A percentile compares a stretch with the other conserved stretches of the same genome.
Conservation (phyloP, 257 asterid species). For the Forsythia suspensa region DNA sequence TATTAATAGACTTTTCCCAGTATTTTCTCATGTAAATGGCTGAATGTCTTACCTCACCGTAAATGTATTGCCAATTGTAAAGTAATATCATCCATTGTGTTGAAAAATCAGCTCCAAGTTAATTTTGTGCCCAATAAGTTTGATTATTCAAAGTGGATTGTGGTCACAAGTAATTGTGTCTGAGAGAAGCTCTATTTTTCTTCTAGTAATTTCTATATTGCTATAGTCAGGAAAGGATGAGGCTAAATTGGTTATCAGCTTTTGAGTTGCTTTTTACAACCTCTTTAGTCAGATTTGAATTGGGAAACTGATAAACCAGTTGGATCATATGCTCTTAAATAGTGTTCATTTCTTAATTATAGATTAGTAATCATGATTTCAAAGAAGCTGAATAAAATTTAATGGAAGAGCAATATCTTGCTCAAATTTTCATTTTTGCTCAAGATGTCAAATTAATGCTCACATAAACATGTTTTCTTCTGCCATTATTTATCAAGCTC, state of each 20-base stretch:
- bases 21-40: background rate
- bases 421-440: too few relatives aligned
- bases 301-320: background rate
- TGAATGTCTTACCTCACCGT: background rate
- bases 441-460: too few relatives aligned
- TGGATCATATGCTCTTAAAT: background rate
- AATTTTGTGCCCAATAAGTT: background rate
- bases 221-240: background rate
- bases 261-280: background rate
- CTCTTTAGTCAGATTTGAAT: background rate
- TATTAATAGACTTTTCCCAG: background rate
- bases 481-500: too few relatives aligned
- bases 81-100: background rate
- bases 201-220: background rate
- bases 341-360: background rate
- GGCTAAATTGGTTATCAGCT: background rate
- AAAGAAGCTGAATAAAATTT: background rate
- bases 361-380: background rate
- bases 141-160: slow-evolving; percentile 1
- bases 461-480: too few relatives aligned
- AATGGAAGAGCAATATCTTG: too few relatives aligned
- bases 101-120: background rate
- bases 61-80: slow-evolving; percentile 2
- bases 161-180: background rate
- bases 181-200: background rate